A percentile compares a stretch with the other conserved stretches of the same genome.
Evolutionary conservation across 2,329 filamentous ascomycete genomes (phyloP).

Genomic region (Pseudocercospora crystallina): DNA sequence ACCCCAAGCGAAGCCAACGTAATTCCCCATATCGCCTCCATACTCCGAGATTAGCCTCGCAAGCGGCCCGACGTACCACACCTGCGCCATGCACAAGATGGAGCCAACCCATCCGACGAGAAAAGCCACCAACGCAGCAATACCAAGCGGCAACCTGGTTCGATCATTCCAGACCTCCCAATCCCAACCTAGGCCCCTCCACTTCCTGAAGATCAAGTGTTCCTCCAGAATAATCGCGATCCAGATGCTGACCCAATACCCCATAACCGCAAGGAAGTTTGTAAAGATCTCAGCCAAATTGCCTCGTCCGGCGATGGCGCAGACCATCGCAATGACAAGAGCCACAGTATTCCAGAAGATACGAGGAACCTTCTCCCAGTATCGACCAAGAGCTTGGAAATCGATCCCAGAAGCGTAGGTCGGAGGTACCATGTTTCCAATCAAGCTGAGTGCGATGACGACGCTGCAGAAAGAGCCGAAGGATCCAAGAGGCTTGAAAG

Average conservation of each 20-base stretch:
- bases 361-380: constrained; percentile 59
- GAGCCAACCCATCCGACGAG: constrained; percentile 65
- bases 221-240: constrained; percentile 63
- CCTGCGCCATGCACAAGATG: constrained; percentile 67
- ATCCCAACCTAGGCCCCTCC: constrained; percentile 50
- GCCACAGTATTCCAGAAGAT: constrained; percentile 64
- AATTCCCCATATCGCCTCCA: constrained; percentile 62
- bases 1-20: constrained; percentile 61
- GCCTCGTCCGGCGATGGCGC: constrained; percentile 62
- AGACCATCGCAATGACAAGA: constrained; percentile 63
- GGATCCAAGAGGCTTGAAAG: constrained; percentile 56
- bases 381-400: constrained; percentile 64
- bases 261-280: constrained; percentile 69
- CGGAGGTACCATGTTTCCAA: constrained; percentile 65
- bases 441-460: constrained; percentile 62
- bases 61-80: constrained; percentile 67
- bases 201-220: constrained; percentile 60
- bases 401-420: constrained; percentile 67
- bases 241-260: constrained; percentile 67
- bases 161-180: constrained; percentile 63
- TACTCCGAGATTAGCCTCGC: constrained; percentile 57
- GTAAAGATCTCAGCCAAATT: constrained; percentile 64
- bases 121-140: constrained; percentile 62
- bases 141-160: constrained; percentile 59
- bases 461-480: constrained; percentile 70